Conservation (phyloP, 1,139 yeast species). For the Yamadazyma blattariae region DNA sequence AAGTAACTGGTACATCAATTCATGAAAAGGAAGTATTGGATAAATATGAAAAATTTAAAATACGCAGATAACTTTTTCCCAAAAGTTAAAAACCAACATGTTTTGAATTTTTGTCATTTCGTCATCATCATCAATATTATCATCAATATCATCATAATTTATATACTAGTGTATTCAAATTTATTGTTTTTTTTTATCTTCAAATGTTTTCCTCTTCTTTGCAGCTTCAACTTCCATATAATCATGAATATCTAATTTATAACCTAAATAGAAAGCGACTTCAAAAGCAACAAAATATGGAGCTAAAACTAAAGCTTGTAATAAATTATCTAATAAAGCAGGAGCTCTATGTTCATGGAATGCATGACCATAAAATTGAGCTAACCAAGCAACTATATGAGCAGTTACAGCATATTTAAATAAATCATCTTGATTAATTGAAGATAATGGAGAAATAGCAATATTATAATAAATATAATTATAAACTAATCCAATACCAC, state of each 20-base stretch:
- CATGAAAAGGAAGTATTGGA: conserved; percentile 55
- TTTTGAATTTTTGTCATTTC: no score
- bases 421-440: conserved; percentile 13
- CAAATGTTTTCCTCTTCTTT: conserved; percentile 24
- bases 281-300: conserved; percentile 89
- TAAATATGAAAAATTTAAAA: conserved; percentile 25
- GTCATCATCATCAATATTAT: no score
- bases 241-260: conserved; percentile 50
- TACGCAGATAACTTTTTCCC: no score
- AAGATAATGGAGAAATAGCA: conserved; percentile 16
- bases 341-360: conserved; percentile 81
- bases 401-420: conserved; percentile 26
- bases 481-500: conserved; percentile 17
- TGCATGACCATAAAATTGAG: conserved; percentile 91
- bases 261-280: conserved; percentile 65
- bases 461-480: conserved; percentile 32
- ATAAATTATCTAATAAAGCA: conserved; percentile 75
- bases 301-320: conserved; percentile 86
- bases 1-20: conserved; percentile 59
- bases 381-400: conserved; percentile 66
- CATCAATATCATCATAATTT: no score
- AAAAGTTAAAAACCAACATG: no score
- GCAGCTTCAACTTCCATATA: conserved; percentile 55
- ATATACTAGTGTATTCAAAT: no score
- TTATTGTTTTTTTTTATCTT: conserved; percentile 3